Evolutionary conservation across 495 filamentous ascomycete species (phyloP).

Genomic region (Staphylotrichum tortipilum): DNA sequence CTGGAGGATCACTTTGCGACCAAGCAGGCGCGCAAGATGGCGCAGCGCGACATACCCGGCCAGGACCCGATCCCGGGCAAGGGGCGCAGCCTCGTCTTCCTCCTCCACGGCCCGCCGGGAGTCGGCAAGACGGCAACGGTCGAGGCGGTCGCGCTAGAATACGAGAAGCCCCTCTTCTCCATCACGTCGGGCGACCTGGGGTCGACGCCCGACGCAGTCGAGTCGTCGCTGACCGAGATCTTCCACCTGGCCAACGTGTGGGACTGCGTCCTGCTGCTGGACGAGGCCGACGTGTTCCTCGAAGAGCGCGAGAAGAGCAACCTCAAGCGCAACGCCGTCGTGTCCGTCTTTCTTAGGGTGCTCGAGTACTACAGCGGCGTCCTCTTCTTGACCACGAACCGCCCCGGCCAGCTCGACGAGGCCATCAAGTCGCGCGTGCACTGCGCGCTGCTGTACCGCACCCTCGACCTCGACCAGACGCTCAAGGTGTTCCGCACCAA

Average conservation of each 20-base stretch:
- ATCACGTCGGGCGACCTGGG: conserved; percentile 49
- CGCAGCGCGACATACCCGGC: neutral
- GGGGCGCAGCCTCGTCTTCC: conserved; percentile 44
- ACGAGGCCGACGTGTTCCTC: conserved; percentile 8
- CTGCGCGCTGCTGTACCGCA: conserved; percentile 27
- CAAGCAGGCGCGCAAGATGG: neutral
- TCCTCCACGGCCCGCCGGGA: conserved; percentile 49
- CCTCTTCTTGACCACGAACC: conserved; percentile 34
- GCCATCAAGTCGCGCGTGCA: conserved; percentile 34
- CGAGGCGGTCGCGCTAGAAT: conserved; percentile 42
- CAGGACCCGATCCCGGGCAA: conserved; percentile 53
- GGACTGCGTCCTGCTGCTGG: conserved; percentile 10
- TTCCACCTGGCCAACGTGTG: conserved; percentile 42
- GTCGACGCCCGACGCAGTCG: conserved; percentile 30
- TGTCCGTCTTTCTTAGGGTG: conserved; percentile 49
- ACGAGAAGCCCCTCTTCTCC: conserved; percentile 42
- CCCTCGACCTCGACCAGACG: conserved; percentile 22
- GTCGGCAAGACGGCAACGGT: conserved; percentile 56
- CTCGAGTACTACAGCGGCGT: conserved; percentile 33
- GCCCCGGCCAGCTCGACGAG: conserved; percentile 29
- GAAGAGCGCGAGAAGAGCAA: conserved; percentile 55
- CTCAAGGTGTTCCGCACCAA: conserved; percentile 10
- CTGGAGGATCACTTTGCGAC: neutral
- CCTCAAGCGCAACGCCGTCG: conserved; percentile 66
- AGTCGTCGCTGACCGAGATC: conserved; percentile 37